phyloP scores from a whole-genome alignment of 2,329 filamentous ascomycete genomes.

The Venturia nashicola region DNA sequence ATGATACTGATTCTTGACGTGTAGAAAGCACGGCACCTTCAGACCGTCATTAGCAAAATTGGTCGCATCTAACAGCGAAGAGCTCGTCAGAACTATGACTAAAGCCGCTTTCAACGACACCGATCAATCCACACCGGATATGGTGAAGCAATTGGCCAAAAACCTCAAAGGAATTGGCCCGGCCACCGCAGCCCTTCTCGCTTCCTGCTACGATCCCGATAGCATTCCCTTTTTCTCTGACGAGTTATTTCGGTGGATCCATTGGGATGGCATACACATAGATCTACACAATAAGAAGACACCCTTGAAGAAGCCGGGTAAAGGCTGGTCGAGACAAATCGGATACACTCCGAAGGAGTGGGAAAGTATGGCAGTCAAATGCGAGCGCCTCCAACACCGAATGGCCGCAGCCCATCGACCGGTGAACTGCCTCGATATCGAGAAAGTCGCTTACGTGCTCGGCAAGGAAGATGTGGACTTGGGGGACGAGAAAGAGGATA shows the following conservation, averaged over 20 bases:
- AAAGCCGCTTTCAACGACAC: constrained; percentile 34
- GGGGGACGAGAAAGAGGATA: neutral
- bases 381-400: constrained; percentile 30
- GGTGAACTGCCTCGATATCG: constrained; percentile 5
- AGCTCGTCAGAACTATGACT: constrained; percentile 36
- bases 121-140: neutral
- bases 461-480: constrained; percentile 7
- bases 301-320: constrained; percentile 26
- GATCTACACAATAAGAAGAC: neutral
- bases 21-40: constrained; percentile 39
- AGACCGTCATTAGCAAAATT: constrained; percentile 34
- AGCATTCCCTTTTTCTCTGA: constrained; percentile 66
- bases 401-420: neutral
- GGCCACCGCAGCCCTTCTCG: constrained; percentile 63
- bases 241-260: constrained; percentile 63
- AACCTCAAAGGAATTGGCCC: constrained; percentile 65
- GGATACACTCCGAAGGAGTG: constrained; percentile 65
- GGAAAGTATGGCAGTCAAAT: constrained; percentile 33
- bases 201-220: constrained; percentile 50
- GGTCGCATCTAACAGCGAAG: constrained; percentile 45
- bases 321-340: constrained; percentile 39
- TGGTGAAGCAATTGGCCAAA: constrained; percentile 18
- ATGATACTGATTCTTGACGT: neutral
- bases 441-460: constrained; percentile 11
- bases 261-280: constrained; percentile 27